phyloP scores from a whole-genome alignment of 768 basidiomycete species.

The Suillus ampliporus region DNA sequence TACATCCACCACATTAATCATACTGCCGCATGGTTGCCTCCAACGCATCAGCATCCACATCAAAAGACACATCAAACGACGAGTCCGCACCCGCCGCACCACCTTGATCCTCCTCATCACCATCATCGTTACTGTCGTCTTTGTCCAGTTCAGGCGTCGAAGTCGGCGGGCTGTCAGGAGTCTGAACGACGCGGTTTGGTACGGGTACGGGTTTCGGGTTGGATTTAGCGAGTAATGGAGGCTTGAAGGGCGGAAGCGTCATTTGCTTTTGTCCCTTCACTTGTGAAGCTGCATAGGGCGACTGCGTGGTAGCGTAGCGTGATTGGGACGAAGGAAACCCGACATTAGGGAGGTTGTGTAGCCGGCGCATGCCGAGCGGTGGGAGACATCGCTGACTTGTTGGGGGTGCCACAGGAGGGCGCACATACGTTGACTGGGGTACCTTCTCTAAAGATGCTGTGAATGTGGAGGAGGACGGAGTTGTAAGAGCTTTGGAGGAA shows the following conservation, averaged over 20 bases:
- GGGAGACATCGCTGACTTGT: conserved; percentile 23
- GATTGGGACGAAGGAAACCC: conserved; percentile 16
- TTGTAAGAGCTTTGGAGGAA: not conserved
- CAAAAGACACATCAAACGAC: conserved; percentile 39
- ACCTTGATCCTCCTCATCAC: not conserved
- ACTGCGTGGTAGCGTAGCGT: conserved; percentile 20
- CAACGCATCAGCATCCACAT: conserved; percentile 32
- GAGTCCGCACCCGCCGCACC: conserved; percentile 26
- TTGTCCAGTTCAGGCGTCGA: conserved; percentile 1
- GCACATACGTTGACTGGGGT: not conserved
- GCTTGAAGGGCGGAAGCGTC: conserved; percentile 33
- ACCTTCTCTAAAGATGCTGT: not conserved
- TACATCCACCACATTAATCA: conserved; percentile 19
- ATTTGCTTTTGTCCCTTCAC: conserved; percentile 16
- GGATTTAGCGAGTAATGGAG: conserved; percentile 25
- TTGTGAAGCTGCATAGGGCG: conserved; percentile 19
- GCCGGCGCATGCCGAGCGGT: conserved; percentile 35
- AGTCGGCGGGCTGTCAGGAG: not conserved
- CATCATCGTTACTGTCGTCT: conserved; percentile 2
- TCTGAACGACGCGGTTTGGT: not conserved
- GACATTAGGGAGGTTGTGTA: not conserved
- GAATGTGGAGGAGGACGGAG: not conserved
- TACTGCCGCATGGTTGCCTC: conserved; percentile 39
- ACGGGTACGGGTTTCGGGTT: not conserved
- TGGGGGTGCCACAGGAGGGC: not conserved